Evolutionary conservation across 352 stramenopile genomes (phyloP), one percentile per base, ranked within the genome.

Genomic region (Globisporangium cystogenes): DNA sequence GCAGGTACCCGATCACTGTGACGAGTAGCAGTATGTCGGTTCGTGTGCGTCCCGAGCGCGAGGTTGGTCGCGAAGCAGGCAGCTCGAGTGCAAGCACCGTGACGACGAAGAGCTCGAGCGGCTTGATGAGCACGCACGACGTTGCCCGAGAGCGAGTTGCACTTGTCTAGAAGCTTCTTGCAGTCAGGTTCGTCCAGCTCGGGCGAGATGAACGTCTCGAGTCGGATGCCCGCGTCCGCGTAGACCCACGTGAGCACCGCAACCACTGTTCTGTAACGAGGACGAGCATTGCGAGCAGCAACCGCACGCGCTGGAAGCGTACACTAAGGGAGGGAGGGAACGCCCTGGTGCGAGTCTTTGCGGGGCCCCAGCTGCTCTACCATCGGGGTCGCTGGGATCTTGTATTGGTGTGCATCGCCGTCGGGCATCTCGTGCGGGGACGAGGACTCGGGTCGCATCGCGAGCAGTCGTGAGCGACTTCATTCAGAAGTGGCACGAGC

Each of bases 1-100:
- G 40, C 37, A 67, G n/a, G 42, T 60, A 67, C 3, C 45, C 43
- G 15, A 57, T 26, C 16, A 59, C 7, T 15, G 37, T 55, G 50
- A 33, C 53, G 3, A 48, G 10, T 3, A 49, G 29, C 18, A 33
- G 40, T 26, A n/a, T 51, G 27, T 18, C 8, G 23, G 2, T 14
- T 24, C 5, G 18, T 51, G 46, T 20, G 27, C 20, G 2, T 27
- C 7, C 46, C 15, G 15, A 51, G 46, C 7, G 31, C 45, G 3
- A 37, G 40, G 8, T 48, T 26, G 11, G 39, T 56, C 16, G 39
- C 26, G 4, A 56, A 48, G 29, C 37, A 56, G 21, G 50, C 35
- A 48, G 23, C 23, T 23, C 37, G 12, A 40, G 35, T 1, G 33
- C 23, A 1, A 48, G 23, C 24, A 47, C 24, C 23, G 45, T 20